phyloP scores from a whole-genome alignment of 257 asterid genomes.

The Marsdenia floribunda region DNA sequence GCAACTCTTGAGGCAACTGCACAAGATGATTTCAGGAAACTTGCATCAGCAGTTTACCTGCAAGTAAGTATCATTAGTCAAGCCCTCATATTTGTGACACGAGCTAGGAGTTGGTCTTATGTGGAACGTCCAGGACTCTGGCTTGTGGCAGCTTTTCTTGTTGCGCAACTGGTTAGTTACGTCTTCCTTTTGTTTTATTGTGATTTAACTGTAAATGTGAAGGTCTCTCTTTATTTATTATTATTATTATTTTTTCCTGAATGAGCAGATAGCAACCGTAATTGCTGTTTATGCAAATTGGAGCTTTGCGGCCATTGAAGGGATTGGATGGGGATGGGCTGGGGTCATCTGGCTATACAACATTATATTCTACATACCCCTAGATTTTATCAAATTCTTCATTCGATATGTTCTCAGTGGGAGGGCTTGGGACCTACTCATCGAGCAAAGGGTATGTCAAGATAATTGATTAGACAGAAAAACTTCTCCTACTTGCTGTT shows the following conservation, averaged over 20 bases:
- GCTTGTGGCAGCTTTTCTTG: constrained; percentile 52
- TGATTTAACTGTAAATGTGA: neutral
- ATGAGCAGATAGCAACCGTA: constrained; percentile 46
- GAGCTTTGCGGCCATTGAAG: constrained; percentile 58
- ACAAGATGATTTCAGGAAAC: constrained; percentile 26
- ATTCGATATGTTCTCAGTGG: constrained; percentile 43
- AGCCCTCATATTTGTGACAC: constrained; percentile 76
- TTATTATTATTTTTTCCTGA: neutral
- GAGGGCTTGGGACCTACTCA: constrained; percentile 40
- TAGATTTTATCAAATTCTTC: constrained; percentile 61
- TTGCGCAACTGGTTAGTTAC: constrained; percentile 63
- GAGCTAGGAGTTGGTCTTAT: constrained; percentile 74
- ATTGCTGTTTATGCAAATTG: constrained; percentile 67
- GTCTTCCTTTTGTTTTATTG: neutral
- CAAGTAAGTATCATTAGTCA: constrained; percentile 87
- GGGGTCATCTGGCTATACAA: constrained; percentile 68
- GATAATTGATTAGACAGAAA: no score
- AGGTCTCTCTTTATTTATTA: neutral
- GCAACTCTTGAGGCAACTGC: constrained; percentile 20
- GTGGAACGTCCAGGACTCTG: constrained; percentile 62
- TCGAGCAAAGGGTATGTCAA: constrained; percentile 23
- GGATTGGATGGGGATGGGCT: constrained; percentile 86
- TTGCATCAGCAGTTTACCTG: constrained; percentile 71
- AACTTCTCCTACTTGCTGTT: neutral
- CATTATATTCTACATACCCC: constrained; percentile 62